Base-by-base conservation (phyloP, 345 rosid genomes). In the Corchorus olitorius region DNA sequence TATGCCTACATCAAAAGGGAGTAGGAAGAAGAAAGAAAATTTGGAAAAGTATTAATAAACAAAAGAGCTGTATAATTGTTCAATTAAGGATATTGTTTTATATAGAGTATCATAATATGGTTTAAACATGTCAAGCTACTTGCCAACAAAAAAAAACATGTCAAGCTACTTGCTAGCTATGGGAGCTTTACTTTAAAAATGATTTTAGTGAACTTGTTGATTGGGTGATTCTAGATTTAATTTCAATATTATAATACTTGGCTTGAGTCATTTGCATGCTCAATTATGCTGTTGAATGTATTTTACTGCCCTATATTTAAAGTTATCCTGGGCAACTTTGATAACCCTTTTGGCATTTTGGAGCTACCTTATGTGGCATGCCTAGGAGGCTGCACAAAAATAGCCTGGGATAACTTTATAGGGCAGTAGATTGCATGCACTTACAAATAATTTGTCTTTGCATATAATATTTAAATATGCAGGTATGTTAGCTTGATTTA, bases 1-100 rank as follows among this genome's bases (percentile, higher is more conserved):
- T 43, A 43, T 45, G 70, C 70, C 20, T 20, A 10, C 19, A 19
- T 65, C 35, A 43, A 43, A 65, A 19, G 22, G 35, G 52, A 65
- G 9, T 43, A 6, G 3, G 50, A n/a, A 41, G 27, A n/a, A n/a
- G 0, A 20, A 65, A 43, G 48, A 45, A 45, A 45, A 6, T 45
- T 5, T 52, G 19, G 56, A 52, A 39, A 39, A 39, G 4, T 15
- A 52, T 52, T 52, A 52, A 5, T 1, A 14, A 14, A 13, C n/a
- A 65, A 65, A 10, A 49, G 16, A 12, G 19, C 19, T 65, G 8
- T 65, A 43, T 19, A 39, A 39, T 43, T 65, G n/a, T 65, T 65
- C 53, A 65, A 65, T 65, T 19, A 65, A 43, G 53, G 70, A 43
- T 65, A 19, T 65, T 20, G 16, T 45, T 33, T 65, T 43, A 19